Base-by-base conservation (phyloP, 805 yeast species). In the Nakazawaea pomicola region DNA sequence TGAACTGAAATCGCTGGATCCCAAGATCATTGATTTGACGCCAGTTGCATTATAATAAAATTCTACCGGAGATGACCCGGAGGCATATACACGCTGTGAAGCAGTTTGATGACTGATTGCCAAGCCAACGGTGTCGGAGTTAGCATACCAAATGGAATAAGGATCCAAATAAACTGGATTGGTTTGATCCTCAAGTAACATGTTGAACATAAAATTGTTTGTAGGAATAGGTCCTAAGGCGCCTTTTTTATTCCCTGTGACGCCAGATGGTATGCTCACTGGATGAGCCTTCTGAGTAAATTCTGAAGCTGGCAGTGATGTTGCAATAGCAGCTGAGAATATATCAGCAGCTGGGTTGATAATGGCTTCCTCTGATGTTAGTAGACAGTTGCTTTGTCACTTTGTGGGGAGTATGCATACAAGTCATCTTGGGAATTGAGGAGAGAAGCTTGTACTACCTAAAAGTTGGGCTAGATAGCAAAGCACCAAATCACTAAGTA, bases 111-210 rank as follows among this genome's bases (percentile, higher is more conserved):
- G 88, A 20, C 83, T 72, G 36, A 83, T 66, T 1, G 86, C 88
- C 36, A 86, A 55, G 1, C 95, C 95, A 34, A 60, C 58, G 39
- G 58, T 66, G 37, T 63, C 65, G 6, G 54, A 11, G 17, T 11
- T 29, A 9, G 80, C 64, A 46, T 68, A 67, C 91, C 90, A 85
- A 5, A 83, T 62, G 24, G 86, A 76, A 53, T 84, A 85, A 1
- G 95, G 95, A 49, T 83, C 88, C 0, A 91, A 76, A 87, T 88
- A 86, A 0, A 79, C 74, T 0, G 91, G 86, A 45, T 73, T 65
- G 2, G 76, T 74, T 54, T 83, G 91, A 41, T 70, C 70, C 0
- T 71, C 87, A 29, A 85, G 67, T 10, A 85, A 59, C 58, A 86
- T 61, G 59, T 86, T 86, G 33, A 83, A 80, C 56, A 80, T 85